These are phyloP conservation scores for Pichia sp. DNA, from an alignment of 1,139 yeast species.

Conservation along the genomic window DNA sequence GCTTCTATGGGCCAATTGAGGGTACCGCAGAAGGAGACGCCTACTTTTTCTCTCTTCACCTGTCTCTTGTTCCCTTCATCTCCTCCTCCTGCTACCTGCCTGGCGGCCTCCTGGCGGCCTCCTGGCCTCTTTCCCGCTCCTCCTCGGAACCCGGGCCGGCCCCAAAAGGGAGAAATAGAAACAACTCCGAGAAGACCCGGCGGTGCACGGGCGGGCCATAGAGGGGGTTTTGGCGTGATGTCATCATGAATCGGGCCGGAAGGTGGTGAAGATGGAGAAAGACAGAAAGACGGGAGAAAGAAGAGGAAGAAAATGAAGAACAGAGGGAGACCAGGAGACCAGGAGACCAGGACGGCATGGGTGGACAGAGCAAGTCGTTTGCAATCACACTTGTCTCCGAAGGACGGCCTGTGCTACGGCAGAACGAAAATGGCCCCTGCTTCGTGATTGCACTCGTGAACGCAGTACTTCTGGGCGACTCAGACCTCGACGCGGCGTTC, in stretches of 20 bases:
- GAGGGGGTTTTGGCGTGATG: not conserved
- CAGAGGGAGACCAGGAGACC: not conserved
- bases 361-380: not conserved
- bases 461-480: conserved; percentile 36
- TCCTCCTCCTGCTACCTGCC: not conserved
- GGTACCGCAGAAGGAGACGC: no score
- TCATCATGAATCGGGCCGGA: not conserved
- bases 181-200: not conserved
- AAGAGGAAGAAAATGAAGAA: not conserved
- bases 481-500: not conserved
- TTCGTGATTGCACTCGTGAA: conserved; percentile 81
- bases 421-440: conserved; percentile 84
- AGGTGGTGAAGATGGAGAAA: not conserved
- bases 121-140: not conserved
- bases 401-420: conserved; percentile 51
- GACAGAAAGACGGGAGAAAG: not conserved
- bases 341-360: not conserved
- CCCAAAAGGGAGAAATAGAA: not conserved
- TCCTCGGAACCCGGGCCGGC: not conserved
- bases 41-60: not conserved
- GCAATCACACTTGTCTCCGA: not conserved
- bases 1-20: no score
- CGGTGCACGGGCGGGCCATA: not conserved
- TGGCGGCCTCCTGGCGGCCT: no score
- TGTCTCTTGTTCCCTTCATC: not conserved